Evolutionary conservation across 2,329 filamentous ascomycete species (phyloP).

Genomic region (Shiraia sp.): DNA sequence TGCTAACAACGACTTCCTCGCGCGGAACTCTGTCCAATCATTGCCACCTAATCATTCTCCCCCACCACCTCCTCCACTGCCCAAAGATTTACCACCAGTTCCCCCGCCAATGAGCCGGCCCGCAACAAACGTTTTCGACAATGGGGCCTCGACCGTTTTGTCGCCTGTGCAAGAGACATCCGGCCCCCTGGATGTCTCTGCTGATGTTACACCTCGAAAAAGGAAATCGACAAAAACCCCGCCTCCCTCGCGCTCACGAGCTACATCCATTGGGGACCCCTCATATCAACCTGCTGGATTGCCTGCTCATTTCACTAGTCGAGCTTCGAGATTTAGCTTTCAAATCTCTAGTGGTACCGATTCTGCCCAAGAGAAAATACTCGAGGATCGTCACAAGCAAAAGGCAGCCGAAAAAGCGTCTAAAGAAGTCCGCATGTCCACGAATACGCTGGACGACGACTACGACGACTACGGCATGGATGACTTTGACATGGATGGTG

Average conservation of each 20-base stretch:
- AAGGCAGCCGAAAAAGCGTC: conserved; percentile 65
- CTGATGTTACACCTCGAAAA: conserved; percentile 34
- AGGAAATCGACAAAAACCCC: conserved; percentile 43
- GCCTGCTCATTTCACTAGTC: conserved; percentile 59
- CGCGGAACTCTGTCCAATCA: conserved; percentile 46
- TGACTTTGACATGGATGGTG: conserved; percentile 59
- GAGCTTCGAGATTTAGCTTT: conserved; percentile 79
- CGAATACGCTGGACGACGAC: conserved; percentile 40
- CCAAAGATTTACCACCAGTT: conserved; percentile 17
- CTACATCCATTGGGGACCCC: conserved; percentile 43
- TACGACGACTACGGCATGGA: conserved; percentile 46
- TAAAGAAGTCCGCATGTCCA: conserved; percentile 41
- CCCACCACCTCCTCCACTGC: conserved; percentile 13
- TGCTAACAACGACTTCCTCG: conserved; percentile 54
- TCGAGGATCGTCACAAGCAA: conserved; percentile 73
- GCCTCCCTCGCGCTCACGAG: conserved; percentile 40
- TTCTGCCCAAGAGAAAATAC: conserved; percentile 65
- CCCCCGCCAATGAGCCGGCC: conserved; percentile 5
- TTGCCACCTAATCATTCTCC: conserved; percentile 28
- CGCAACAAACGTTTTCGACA: conserved; percentile 8
- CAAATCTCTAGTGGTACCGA: conserved; percentile 75
- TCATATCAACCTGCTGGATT: conserved; percentile 42
- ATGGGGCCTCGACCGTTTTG: conserved; percentile 29
- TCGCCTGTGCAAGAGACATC: conserved; percentile 42
- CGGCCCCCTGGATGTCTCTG: conserved; percentile 26